Base-by-base conservation (phyloP, 1,139 yeast genomes). In the Saccharomyces hybrid region DNA sequence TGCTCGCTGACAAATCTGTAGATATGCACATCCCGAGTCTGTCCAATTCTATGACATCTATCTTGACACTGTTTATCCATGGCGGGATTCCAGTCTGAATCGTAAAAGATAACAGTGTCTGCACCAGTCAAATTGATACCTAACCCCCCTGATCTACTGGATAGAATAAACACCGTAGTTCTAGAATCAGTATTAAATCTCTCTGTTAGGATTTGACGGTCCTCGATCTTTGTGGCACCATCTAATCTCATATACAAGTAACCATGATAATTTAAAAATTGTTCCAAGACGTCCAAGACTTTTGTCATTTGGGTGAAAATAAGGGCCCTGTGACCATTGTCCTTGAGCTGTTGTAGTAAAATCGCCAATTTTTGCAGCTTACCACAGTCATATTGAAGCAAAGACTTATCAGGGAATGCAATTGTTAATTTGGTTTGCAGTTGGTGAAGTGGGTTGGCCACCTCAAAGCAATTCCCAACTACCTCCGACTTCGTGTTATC, bases 61-160 rank as follows among this genome's bases (percentile, higher is more conserved):
- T 95, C 99, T 72, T 95, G 99, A 74, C 99, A 95, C 71, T 95
- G 99, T 68, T 90, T 89, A 71, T 95, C 99, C 98, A 95, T 95
- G 1, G 98, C 96, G 1, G 99, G 99, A 69, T 95, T 95, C 23
- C 23, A 20, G 4, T 20, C 23, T 20, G 23, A 20, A 20, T 20
- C 23, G 23, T 20, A 20, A 20, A 95, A 95, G n/a, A 95, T 90
- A 50, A 95, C 99, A 0, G 99, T 93, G 67, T 95, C 99, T 0
- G 99, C 99, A 64, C 99, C 99, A 0, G 99, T 93, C 64, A 95
- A 75, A 66, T 95, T 95, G 69, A 95, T 95, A 68, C 99, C 99
- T 61, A 95, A 77, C 41, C 99, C 99, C 69, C 99, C 99, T 2
- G 98, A 91, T 72, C 99, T 81, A 1, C 98, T 90, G 3, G 97